A percentile compares a stretch with the other conserved stretches of the same genome.
Evolutionary conservation across 2,329 filamentous ascomycete genomes (phyloP).

Genomic region (Capronia americana): DNA sequence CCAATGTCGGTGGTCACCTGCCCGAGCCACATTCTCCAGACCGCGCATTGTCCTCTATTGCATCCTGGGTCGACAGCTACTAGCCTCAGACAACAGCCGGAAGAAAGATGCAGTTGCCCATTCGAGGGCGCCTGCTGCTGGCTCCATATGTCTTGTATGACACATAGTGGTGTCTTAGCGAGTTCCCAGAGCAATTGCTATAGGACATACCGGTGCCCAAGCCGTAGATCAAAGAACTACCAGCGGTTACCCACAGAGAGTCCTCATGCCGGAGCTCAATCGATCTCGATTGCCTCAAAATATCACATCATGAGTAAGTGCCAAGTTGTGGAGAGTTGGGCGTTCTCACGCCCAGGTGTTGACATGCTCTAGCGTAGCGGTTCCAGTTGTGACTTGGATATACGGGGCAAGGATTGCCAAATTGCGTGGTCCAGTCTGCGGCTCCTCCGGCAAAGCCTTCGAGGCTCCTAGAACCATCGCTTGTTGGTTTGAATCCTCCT

Average conservation of each 20-base stretch:
- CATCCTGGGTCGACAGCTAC: not conserved
- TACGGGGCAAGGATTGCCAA: not conserved
- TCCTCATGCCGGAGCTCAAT: not conserved
- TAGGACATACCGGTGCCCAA: not conserved
- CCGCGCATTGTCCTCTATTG: not conserved
- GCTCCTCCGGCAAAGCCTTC: conserved; percentile 6
- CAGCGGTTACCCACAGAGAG: not conserved
- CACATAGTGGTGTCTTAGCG: not conserved
- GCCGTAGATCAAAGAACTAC: not conserved
- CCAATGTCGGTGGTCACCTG: not conserved
- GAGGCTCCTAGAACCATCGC: conserved; percentile 2
- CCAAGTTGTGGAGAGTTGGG: not conserved
- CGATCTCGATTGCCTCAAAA: not conserved
- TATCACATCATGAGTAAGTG: not conserved
- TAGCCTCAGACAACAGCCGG: not conserved
- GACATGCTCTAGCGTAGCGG: not conserved
- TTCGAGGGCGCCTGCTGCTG: not conserved
- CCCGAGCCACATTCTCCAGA: not conserved
- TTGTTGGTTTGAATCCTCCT: not conserved
- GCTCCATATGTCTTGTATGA: not conserved
- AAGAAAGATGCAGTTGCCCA: not conserved
- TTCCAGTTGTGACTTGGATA: not conserved
- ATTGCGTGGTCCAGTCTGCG: conserved; percentile 3
- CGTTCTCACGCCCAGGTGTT: not conserved
- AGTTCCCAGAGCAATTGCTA: not conserved